phyloP scores from a whole-genome alignment of 2,329 filamentous ascomycete genomes.

The Penicillium janthinellum region DNA sequence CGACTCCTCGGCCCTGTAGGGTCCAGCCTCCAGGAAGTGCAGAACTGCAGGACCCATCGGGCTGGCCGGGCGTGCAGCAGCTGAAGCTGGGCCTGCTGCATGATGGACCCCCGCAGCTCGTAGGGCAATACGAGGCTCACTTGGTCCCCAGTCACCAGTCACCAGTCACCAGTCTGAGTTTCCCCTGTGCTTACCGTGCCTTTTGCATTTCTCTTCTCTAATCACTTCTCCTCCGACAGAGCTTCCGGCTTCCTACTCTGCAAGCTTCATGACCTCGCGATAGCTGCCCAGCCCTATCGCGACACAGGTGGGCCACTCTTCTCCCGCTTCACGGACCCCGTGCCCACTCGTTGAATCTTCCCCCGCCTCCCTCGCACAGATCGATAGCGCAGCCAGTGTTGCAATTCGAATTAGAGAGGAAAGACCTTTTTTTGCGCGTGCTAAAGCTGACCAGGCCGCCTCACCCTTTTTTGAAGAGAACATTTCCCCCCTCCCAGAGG shows the following conservation, averaged over 20 bases:
- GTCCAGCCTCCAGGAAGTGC: background rate
- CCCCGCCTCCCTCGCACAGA: conserved; percentile 7
- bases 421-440: background rate
- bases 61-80: background rate
- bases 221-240: conserved; percentile 2
- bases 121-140: conserved; percentile 1
- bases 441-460: background rate
- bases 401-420: background rate
- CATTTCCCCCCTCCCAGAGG: background rate
- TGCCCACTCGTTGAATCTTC: background rate
- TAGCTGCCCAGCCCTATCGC: background rate
- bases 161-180: background rate
- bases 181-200: background rate
- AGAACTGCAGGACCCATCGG: background rate
- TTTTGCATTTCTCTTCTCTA: conserved; percentile 2
- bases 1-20: background rate
- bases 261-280: background rate
- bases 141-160: background rate
- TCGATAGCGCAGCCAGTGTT: background rate
- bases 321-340: background rate
- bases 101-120: background rate
- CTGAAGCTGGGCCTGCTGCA: background rate
- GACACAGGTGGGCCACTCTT: background rate
- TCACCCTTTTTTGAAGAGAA: background rate
- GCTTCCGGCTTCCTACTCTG: background rate